Conservation (phyloP, 495 filamentous ascomycete species). For the Umbilicaria muhlenbergii region DNA sequence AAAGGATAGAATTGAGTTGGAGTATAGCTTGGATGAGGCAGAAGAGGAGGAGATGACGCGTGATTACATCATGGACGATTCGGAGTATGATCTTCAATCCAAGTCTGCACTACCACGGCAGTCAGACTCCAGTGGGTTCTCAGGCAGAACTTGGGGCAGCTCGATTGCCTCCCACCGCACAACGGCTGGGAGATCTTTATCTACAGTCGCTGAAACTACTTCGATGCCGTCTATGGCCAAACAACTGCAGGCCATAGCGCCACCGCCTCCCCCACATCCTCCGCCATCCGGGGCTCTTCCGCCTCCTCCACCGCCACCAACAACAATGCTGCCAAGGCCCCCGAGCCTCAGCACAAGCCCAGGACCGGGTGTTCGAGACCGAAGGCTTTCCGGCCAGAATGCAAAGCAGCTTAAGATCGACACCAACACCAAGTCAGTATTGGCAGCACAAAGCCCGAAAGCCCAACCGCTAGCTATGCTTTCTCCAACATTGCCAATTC, state of each 20-base stretch:
- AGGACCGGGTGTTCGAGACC: slow-evolving; percentile 49
- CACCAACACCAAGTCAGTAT: slow-evolving; percentile 36
- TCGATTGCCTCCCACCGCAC: slow-evolving; percentile 67
- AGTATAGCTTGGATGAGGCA: slow-evolving; percentile 55
- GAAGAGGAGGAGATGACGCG: slow-evolving; percentile 89
- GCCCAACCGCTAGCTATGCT: slow-evolving; percentile 24
- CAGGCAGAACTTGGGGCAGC: slow-evolving; percentile 75
- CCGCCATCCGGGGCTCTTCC: slow-evolving; percentile 19
- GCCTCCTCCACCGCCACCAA: slow-evolving; percentile 17
- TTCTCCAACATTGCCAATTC: slow-evolving; percentile 11
- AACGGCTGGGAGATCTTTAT: slow-evolving; percentile 53
- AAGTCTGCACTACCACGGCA: slow-evolving; percentile 72
- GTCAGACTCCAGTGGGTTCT: slow-evolving; percentile 75
- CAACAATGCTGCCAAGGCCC: slow-evolving; percentile 11
- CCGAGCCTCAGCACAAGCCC: slow-evolving; percentile 26
- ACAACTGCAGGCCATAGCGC: slow-evolving; percentile 15
- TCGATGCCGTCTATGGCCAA: slow-evolving; percentile 17
- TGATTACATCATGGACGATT: slow-evolving; percentile 76
- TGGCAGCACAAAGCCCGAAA: slow-evolving; percentile 23
- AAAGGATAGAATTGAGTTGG: slow-evolving; percentile 23
- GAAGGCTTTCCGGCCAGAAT: slow-evolving; percentile 68
- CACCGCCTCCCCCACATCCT: slow-evolving; percentile 16
- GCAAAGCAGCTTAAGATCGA: slow-evolving; percentile 81
- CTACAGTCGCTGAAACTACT: slow-evolving; percentile 58
- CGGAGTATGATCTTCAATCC: slow-evolving; percentile 58